phyloP scores from a whole-genome alignment of 2,329 filamentous ascomycete genomes.

The Alternaria tenuissima region DNA sequence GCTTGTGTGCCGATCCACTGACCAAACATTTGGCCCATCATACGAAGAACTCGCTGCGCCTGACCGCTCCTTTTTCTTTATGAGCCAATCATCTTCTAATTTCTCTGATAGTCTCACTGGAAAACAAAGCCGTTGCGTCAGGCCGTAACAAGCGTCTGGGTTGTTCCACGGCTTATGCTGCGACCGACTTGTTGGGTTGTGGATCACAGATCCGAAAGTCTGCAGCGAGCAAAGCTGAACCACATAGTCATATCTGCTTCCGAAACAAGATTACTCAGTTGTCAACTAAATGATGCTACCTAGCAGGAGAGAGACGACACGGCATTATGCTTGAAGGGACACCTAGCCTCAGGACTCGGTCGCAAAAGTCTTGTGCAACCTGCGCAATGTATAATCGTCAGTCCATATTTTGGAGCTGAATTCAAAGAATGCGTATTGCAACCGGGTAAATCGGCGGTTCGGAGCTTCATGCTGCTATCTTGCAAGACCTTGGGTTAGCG shows the following conservation, averaged over 20 bases:
- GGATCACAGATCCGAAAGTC: not conserved
- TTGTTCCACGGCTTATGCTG: slow-evolving; percentile 1
- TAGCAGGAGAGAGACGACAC: not conserved
- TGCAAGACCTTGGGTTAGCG: not conserved
- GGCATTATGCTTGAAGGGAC: not conserved
- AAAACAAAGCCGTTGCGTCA: not conserved
- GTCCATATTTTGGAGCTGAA: not conserved
- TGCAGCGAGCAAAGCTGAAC: not conserved
- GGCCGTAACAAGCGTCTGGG: not conserved
- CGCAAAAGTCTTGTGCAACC: not conserved
- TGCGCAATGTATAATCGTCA: not conserved
- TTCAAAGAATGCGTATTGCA: not conserved
- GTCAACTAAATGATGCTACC: not conserved
- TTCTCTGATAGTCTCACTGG: not conserved
- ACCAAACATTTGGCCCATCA: not conserved
- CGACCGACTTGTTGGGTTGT: not conserved
- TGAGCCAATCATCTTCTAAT: not conserved
- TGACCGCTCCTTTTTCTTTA: not conserved
- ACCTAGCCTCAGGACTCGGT: not conserved
- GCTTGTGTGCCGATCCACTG: not conserved
- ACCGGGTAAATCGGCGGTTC: not conserved
- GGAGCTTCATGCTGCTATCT: not conserved
- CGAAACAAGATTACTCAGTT: not conserved
- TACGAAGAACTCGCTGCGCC: not conserved
- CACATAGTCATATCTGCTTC: not conserved